Percentiles rank a stretch among this genome's conserved stretches.
These are phyloP conservation scores for Poa pratensis DNA, from an alignment of 176 grass and related monocot species.

Conservation along the genomic window DNA sequence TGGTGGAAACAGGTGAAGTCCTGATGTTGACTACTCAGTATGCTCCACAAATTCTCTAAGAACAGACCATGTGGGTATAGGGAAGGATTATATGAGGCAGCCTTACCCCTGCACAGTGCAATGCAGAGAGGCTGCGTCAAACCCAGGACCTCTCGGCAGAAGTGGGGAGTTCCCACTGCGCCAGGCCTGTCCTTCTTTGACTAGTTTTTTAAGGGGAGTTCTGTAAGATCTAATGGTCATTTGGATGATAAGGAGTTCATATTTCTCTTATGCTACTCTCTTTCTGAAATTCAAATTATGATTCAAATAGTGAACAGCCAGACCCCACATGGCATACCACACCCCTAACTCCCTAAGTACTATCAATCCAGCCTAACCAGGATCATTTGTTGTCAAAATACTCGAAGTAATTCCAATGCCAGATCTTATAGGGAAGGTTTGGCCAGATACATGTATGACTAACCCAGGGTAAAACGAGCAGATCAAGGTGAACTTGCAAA, in stretches of 20 bases:
- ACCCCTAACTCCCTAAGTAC: too few relatives aligned
- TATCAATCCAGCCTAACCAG: constrained; percentile 6
- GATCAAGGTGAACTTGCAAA: constrained; percentile 6
- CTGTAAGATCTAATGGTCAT: constrained; percentile 9
- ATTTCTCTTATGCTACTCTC: neutral
- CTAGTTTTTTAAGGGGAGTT: neutral
- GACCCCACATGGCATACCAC: too few relatives aligned
- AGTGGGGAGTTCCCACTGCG: too few relatives aligned
- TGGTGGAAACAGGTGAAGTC: constrained; percentile 2
- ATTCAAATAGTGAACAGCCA: too few relatives aligned
- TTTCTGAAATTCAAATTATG: too few relatives aligned
- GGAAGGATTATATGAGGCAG: too few relatives aligned
- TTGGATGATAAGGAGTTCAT: constrained; percentile 4
- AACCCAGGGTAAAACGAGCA: neutral
- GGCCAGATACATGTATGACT: constrained; percentile 10
- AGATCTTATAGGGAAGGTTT: constrained; percentile 6
- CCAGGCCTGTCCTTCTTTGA: neutral
- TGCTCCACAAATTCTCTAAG: neutral
- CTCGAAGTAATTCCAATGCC: neutral
- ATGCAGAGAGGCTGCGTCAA: too few relatives aligned
- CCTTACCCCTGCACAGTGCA: too few relatives aligned
- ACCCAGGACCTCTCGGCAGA: too few relatives aligned
- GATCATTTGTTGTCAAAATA: neutral
- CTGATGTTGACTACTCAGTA: neutral
- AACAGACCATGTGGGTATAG: too few relatives aligned